A percentile compares a stretch with the other conserved stretches of the same genome.
Evolutionary conservation across 345 rosid species (phyloP).

Genomic region (Citrus trifoliata): DNA sequence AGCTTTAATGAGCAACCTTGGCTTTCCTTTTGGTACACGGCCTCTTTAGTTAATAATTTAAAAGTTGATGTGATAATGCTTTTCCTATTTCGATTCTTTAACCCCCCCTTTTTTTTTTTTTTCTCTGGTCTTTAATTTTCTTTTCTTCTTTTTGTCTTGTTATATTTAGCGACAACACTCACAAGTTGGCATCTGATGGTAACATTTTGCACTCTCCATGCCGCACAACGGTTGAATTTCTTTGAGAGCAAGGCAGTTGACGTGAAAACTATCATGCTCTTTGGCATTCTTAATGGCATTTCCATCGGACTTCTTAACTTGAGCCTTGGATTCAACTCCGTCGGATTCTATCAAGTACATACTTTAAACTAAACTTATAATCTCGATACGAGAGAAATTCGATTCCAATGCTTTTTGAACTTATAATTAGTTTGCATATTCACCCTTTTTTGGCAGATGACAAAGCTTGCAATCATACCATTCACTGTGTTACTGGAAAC

Average conservation of each 20-base stretch:
- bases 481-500: constrained; percentile 96
- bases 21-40: constrained; percentile 90
- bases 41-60: too few relatives aligned
- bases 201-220: constrained; percentile 87
- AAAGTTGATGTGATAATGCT: not conserved
- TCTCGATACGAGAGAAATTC: not conserved
- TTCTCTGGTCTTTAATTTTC: too few relatives aligned
- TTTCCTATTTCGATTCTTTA: not conserved
- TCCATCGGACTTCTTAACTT: constrained; percentile 93
- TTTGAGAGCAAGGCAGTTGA: constrained; percentile 85
- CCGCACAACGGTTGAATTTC: constrained; percentile 69
- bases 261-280: constrained; percentile 83
- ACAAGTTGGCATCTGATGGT: constrained; percentile 99
- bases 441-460: constrained; percentile 56
- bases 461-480: constrained; percentile 96
- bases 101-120: not conserved
- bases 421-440: not conserved
- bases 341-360: constrained; percentile 89
- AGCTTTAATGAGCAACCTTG: constrained; percentile 98
- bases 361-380: not conserved
- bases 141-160: not conserved
- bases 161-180: constrained; percentile 74
- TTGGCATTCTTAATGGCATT: constrained; percentile 92
- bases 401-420: not conserved
- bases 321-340: constrained; percentile 96